Base-by-base conservation (phyloP, 1,284 basidiomycete genomes). In the Thecaphora frezii region DNA sequence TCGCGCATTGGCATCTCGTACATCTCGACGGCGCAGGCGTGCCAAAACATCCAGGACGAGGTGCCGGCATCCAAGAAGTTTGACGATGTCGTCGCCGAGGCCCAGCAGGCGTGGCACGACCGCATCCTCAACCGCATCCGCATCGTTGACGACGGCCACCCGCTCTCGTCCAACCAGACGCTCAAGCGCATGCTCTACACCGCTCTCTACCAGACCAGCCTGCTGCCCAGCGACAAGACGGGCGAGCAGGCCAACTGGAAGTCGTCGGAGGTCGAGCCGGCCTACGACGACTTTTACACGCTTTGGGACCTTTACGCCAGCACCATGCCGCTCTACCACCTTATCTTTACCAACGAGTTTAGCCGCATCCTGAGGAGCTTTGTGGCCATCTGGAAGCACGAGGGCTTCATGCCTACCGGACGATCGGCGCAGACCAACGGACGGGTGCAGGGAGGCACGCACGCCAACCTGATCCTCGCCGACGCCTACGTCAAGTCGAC, bases 311-410 rank as follows among this genome's bases (percentile, higher is more conserved):
- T 36, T 3, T 36, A 36, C 33, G 12, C 33, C 12, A 9, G 18
- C 33, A 36, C 33, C 7, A 36, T 36, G 33, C 33, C 33, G 7
- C 33, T 36, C 12, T 36, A 36, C 33, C 33, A 36, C 33, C 33
- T 36, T 14, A 12, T 36, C 10, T 36, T 36, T 18, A 36, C 33
- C 10, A 16, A 16, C 33, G 33, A 36, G 33, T 36, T 36, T 14
- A 36, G 33, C 16, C 33, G 33, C 16, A 36, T 36, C 33, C 33
- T 36, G 7, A 9, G 33, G 12, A 18, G 58, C 18, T 40, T 69
- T 19, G 65, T 64, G 83, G 77, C 82, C 50, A 71, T 87, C 44
- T 83, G 87, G 55, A 87, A 86, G 74, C 85, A 85, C 44, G 86
- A 54, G 41, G 66, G 64, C 2, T 65, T 52, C 50, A 9, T 70